Conservation (phyloP, 192 early-diverging fungal genomes). For the Phycomyces nitens region DNA sequence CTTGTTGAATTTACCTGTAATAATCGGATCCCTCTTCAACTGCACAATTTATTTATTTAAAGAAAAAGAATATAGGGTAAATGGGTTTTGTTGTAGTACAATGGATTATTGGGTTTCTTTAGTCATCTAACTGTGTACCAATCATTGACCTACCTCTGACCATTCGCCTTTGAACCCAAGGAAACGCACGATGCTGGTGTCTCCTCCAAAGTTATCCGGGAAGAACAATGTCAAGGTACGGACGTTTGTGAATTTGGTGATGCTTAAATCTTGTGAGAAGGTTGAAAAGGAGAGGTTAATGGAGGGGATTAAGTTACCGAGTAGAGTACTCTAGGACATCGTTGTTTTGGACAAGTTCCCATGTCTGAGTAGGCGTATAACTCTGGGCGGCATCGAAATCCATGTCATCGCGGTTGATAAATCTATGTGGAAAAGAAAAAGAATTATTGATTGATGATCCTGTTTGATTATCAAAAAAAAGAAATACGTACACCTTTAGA, state of each 20-base stretch:
- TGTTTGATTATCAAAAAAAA: no score
- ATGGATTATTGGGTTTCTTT: no score
- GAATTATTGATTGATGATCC: no score
- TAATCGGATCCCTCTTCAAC: conserved; percentile 64
- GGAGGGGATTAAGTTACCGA: conserved; percentile 22
- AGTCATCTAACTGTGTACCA: not conserved
- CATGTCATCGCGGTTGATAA: conserved; percentile 84
- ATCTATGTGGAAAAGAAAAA: conserved; percentile 45
- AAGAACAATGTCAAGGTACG: conserved; percentile 81
- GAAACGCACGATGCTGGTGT: conserved; percentile 72
- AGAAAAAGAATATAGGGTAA: conserved; percentile 5
- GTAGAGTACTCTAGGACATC: conserved; percentile 63
- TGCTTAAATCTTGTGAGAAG: conserved; percentile 40
- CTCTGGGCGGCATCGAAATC: conserved; percentile 85
- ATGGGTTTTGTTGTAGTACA: not conserved
- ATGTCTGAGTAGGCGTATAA: conserved; percentile 72
- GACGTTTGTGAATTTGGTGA: conserved; percentile 75
- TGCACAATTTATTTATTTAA: conserved; percentile 8
- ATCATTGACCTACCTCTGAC: conserved; percentile 50
- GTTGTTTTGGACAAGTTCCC: conserved; percentile 65
- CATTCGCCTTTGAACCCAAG: conserved; percentile 93
- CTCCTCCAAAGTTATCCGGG: conserved; percentile 72
- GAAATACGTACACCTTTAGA: conserved; percentile 66
- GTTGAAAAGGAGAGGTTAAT: no score
- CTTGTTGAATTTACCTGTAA: conserved; percentile 54